A percentile compares a stretch with the other conserved stretches of the same genome.
phyloP scores from a whole-genome alignment of 2,329 filamentous ascomycete genomes.

The Fusarium heterosporum region DNA sequence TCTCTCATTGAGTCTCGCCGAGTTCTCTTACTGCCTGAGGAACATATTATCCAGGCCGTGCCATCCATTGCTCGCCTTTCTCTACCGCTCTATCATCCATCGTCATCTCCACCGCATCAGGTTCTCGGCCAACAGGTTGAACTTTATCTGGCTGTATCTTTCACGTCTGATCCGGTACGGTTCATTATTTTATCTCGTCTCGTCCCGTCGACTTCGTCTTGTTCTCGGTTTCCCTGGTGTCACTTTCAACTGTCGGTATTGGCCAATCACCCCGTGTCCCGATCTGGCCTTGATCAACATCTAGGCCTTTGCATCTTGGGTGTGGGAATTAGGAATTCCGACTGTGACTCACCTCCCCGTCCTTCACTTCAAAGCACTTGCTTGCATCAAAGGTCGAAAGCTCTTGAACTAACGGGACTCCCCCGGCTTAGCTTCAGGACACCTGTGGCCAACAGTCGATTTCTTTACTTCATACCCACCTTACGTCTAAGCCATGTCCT shows the following conservation, averaged over 20 bases:
- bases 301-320: constrained; percentile 39
- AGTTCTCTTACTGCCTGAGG: constrained; percentile 28
- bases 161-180: constrained; percentile 42
- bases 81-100: constrained; percentile 27
- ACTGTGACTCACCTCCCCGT: constrained; percentile 51
- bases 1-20: constrained; percentile 7
- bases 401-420: constrained; percentile 48
- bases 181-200: constrained; percentile 36
- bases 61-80: constrained; percentile 26
- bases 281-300: constrained; percentile 40
- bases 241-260: constrained; percentile 30
- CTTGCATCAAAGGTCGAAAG: constrained; percentile 44
- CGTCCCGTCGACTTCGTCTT: constrained; percentile 15
- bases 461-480: constrained; percentile 46
- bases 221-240: constrained; percentile 21
- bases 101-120: constrained; percentile 32
- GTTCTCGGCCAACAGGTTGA: constrained; percentile 31
- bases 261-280: constrained; percentile 38
- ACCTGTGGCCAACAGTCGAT: constrained; percentile 48
- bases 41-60: constrained; percentile 33
- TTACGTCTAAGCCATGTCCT: constrained; percentile 60
- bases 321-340: constrained; percentile 47
- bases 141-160: constrained; percentile 31
- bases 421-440: constrained; percentile 50
- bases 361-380: constrained; percentile 41